Evolutionary conservation across 352 stramenopile species (phyloP).

Genomic region (Pythium diclinum): DNA sequence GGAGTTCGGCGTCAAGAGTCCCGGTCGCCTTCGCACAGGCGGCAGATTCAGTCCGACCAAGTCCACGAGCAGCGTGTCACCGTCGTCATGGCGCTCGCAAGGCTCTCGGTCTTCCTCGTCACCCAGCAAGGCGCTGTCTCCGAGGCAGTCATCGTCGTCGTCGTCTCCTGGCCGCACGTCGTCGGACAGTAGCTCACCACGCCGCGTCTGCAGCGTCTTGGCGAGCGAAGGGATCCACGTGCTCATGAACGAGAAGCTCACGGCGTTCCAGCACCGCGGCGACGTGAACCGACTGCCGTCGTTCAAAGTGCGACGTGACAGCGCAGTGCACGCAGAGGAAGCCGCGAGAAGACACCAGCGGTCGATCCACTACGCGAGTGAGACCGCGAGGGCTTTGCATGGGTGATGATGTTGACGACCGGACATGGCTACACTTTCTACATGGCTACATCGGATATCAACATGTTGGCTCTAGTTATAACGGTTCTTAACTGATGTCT

Average conservation of each 20-base stretch:
- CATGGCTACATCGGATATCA: neutral
- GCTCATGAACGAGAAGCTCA: constrained; percentile 51
- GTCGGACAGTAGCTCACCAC: constrained; percentile 12
- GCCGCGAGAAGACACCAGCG: constrained; percentile 36
- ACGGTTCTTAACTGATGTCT: neutral
- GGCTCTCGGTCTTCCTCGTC: neutral
- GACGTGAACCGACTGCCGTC: constrained; percentile 27
- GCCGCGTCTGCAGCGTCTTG: constrained; percentile 39
- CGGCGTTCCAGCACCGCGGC: constrained; percentile 38
- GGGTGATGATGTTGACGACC: neutral
- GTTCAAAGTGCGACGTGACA: constrained; percentile 44
- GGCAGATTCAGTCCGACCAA: constrained; percentile 1
- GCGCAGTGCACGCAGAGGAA: constrained; percentile 27
- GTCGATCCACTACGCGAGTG: constrained; percentile 21
- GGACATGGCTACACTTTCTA: constrained; percentile 20
- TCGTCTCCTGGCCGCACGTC: constrained; percentile 10
- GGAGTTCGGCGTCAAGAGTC: neutral
- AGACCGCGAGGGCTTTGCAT: constrained; percentile 6
- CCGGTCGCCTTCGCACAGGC: neutral
- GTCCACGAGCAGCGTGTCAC: neutral
- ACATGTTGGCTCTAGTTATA: neutral
- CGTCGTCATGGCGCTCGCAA: neutral
- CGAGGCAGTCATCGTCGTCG: neutral
- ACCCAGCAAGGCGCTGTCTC: neutral
- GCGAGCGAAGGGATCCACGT: constrained; percentile 46